Evolutionary conservation across 1,139 yeast species (phyloP), one percentile per base, ranked within the genome.

Genomic region (Kurtzmaniella quercitrusa): DNA sequence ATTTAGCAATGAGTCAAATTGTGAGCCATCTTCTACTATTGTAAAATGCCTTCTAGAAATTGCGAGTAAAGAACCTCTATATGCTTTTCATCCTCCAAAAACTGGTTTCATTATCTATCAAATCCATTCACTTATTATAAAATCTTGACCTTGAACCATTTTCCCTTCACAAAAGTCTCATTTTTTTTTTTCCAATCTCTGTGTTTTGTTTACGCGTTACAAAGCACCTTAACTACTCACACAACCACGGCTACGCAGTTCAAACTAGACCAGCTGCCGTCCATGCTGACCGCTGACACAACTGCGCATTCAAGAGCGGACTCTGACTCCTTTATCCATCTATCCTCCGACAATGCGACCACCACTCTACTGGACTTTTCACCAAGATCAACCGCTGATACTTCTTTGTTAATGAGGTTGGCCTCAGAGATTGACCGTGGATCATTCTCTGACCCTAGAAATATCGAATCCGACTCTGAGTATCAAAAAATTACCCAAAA

Each of bases 391-490:
- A 23, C 32, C 3, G 47, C 40, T 11, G 28, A 44, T 15, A 53
- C 53, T 2, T 45, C 53, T 2, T 42, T 49, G 20, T 48, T 57
- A 38, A 45, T 59, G 47, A 43, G 50, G 20, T 53, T 59, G 41
- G 63, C 59, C 2, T 45, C 49, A 30, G 49, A 47, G 18, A 50
- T 58, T 18, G 63, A 58, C 16, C 14, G n/a, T 14, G 20, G 32
- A 17, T 12, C 23, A 26, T 21, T 21, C 26, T 26, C 12, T 26
- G 30, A 12, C n/a, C 4, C 30, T 9, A 26, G 9, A 26, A 14
- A 9, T 11, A 5, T 9, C n/a, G 12, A 26, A 26, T 14, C 9
- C n/a, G 30, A 26, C 30, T 26, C 30, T 26, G 30, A 9, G n/a
- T 26, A 11, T 14, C 30, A 26, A 26, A 26, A 9, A 26, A 26